Evolutionary conservation across 768 basidiomycete species (phyloP), one percentile per base, ranked within the genome.

Genomic region (Mycena sanguinolenta): DNA sequence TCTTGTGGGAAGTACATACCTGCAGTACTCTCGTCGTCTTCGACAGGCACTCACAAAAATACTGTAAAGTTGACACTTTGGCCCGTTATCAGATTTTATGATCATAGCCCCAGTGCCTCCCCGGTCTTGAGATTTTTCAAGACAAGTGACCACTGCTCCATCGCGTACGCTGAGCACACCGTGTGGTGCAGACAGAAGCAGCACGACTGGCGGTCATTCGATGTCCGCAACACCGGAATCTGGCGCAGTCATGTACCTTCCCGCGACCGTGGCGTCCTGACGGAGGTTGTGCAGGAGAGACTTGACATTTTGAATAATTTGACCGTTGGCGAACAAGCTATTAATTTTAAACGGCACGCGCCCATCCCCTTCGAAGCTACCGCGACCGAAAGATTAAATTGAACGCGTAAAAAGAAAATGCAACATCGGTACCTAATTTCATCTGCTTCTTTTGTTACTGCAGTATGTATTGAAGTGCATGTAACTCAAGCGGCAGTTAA

Each of bases 121-220:
- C 46, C n/a, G n/a, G n/a, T n/a, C n/a, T n/a, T n/a, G n/a, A 49
- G 46, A 49, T 49, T 49, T 49, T n/a, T 49, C 46, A 49, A 49
- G 46, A 49, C 23, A 49, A 21, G 10, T 44, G n/a, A n/a, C 46
- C 46, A 49, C 6, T 49, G 23, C 46, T 49, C 46, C 46, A 49
- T 49, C 46, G 46, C 46, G 46, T 49, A 49, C 23, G 46, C 46
- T 49, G 46, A n/a, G 46, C 46, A 49, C 46, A 49, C 46, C n/a
- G n/a, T 49, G n/a, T 44, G 46, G 46, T 49, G 46, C 46, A n/a
- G 46, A 49, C n/a, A n/a, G n/a, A n/a, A n/a, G n/a, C n/a, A n/a
- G n/a, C n/a, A n/a, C n/a, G n/a, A n/a, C 46, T n/a, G 23, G 46
- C 46, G 21, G 5, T 49, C n/a, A 49, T 49, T 49, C n/a, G 46